Conservation (phyloP, 1,284 basidiomycete genomes). For the Papiliotrema laurentii region DNA sequence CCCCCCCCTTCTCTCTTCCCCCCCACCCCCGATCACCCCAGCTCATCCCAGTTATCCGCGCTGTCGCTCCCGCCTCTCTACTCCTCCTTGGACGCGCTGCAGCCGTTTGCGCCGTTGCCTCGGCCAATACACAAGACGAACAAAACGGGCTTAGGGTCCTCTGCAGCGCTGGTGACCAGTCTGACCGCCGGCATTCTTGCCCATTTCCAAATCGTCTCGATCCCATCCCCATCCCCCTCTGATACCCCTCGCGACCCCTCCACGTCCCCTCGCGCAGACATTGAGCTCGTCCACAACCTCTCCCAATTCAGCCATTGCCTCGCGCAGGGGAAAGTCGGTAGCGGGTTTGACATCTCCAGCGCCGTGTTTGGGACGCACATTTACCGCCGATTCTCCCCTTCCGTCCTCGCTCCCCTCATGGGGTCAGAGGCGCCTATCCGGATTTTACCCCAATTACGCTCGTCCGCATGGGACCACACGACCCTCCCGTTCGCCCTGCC, state of each 20-base stretch:
- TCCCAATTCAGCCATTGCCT: conserved; percentile 93
- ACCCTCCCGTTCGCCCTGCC: conserved; percentile 72
- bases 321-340: conserved; percentile 96
- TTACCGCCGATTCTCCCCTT: conserved; percentile 83
- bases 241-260: background rate
- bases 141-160: conserved; percentile 97
- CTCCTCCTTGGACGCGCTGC: conserved; percentile 59
- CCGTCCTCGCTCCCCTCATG: conserved; percentile 66
- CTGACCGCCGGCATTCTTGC: conserved; percentile 80
- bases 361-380: conserved; percentile 93
- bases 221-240: background rate
- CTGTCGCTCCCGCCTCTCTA: conserved; percentile 1
- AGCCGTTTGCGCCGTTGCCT: conserved; percentile 70
- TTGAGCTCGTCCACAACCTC: conserved; percentile 75
- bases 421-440: conserved; percentile 5
- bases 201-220: conserved; percentile 64
- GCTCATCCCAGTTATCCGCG: conserved; percentile 52
- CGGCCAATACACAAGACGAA: conserved; percentile 73
- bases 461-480: conserved; percentile 36
- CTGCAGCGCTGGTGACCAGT: conserved; percentile 93
- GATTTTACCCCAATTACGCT: conserved; percentile 7
- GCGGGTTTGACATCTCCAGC: conserved; percentile 92
- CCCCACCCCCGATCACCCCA: background rate
- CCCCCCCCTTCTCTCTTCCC: conserved; percentile 46
- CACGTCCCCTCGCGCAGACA: background rate